Conservation (phyloP, 2,329 filamentous ascomycete species). For the Metarhizium robertsii region DNA sequence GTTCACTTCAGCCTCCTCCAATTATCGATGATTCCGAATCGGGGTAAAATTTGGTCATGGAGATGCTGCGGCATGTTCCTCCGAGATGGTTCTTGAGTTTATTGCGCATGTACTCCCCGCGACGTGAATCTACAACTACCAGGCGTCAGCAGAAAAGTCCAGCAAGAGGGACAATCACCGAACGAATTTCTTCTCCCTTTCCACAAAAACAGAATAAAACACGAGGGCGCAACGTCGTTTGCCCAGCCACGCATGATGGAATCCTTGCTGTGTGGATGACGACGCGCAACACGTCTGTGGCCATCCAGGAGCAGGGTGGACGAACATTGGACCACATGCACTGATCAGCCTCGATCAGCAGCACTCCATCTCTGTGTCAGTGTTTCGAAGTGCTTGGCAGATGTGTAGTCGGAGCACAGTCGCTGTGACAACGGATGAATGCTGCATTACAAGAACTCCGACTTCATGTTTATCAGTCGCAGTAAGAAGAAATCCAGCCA, state of each 20-base stretch:
- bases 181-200: neutral
- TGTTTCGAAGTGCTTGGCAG: neutral
- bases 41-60: too few species aligned
- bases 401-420: neutral
- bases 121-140: too few species aligned
- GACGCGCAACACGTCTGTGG: conserved; percentile 1
- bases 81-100: too few species aligned
- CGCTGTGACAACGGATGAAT: neutral
- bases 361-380: neutral
- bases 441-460: neutral
- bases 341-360: neutral
- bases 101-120: too few species aligned
- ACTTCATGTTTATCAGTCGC: too few species aligned
- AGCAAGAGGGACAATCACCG: neutral
- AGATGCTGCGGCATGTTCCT: too few species aligned
- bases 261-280: neutral
- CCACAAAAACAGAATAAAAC: neutral
- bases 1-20: too few species aligned
- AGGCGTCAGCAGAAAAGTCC: too few species aligned
- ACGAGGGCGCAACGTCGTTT: neutral
- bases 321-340: neutral
- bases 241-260: neutral
- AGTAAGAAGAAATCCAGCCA: too few species aligned
- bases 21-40: too few species aligned
- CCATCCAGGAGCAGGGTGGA: neutral